These are phyloP conservation scores for Alternaria longipes DNA, from an alignment of 2,329 filamentous ascomycete genomes.

Conservation along the genomic window DNA sequence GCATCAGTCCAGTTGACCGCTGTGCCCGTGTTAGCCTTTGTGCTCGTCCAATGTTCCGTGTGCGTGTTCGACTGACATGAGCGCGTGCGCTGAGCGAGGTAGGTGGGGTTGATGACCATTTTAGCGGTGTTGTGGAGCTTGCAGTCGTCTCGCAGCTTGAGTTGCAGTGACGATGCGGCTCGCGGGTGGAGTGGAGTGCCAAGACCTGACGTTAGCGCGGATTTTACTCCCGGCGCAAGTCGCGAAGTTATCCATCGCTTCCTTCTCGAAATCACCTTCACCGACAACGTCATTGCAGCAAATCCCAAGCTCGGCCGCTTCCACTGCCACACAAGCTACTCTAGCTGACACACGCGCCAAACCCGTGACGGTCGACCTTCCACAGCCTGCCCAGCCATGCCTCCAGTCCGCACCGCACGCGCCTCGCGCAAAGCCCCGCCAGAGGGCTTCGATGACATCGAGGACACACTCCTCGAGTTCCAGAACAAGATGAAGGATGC, in stretches of 20 bases:
- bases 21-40: constrained; percentile 54
- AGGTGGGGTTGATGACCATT: constrained; percentile 84
- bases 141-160: constrained; percentile 28
- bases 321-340: background rate
- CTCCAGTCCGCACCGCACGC: constrained; percentile 73
- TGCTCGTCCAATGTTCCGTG: constrained; percentile 23
- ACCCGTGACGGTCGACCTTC: background rate
- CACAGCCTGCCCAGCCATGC: constrained; percentile 64
- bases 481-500: constrained; percentile 94
- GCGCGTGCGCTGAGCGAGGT: constrained; percentile 72
- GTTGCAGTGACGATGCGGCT: constrained; percentile 45
- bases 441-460: constrained; percentile 87
- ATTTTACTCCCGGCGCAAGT: constrained; percentile 25
- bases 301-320: background rate
- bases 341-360: background rate
- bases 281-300: background rate
- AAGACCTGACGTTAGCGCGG: constrained; percentile 40
- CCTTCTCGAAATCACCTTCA: constrained; percentile 9
- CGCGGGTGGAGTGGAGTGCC: constrained; percentile 39
- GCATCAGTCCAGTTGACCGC: constrained; percentile 91
- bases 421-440: constrained; percentile 84
- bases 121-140: constrained; percentile 60
- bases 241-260: constrained; percentile 25
- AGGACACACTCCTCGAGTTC: constrained; percentile 86
- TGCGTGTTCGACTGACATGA: constrained; percentile 54